Percentiles rank a stretch among this genome's conserved stretches.
phyloP scores from a whole-genome alignment of 2,329 filamentous ascomycete genomes.

The Ceratocystiopsis minuta region DNA sequence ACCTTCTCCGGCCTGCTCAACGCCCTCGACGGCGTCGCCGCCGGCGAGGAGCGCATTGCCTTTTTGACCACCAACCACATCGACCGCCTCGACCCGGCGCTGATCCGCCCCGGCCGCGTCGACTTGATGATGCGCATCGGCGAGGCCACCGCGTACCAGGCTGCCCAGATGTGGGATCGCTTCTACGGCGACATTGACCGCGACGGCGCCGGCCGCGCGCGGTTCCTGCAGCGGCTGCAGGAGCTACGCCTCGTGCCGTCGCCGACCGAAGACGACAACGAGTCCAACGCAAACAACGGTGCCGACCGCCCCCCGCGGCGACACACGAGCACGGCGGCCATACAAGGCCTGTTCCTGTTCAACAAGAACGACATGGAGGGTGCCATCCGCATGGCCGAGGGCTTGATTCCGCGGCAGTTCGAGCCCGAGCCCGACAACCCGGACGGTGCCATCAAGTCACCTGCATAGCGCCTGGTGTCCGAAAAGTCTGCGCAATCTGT shows the following conservation, averaged over 20 bases:
- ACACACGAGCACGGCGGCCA: slow-evolving; percentile 67
- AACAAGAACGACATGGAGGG: slow-evolving; percentile 85
- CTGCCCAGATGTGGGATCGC: slow-evolving; percentile 74
- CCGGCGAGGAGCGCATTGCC: slow-evolving; percentile 80
- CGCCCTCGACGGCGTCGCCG: slow-evolving; percentile 78
- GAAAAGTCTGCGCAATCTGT: neutral
- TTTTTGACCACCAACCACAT: slow-evolving; percentile 93
- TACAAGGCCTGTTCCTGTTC: slow-evolving; percentile 88
- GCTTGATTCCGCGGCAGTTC: slow-evolving; percentile 39
- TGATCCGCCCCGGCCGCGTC: slow-evolving; percentile 80
- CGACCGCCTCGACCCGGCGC: slow-evolving; percentile 69
- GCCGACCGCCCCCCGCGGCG: slow-evolving; percentile 18
- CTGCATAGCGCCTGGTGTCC: slow-evolving; percentile 9
- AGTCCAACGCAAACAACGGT: neutral
- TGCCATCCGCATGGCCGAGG: slow-evolving; percentile 63
- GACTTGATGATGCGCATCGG: slow-evolving; percentile 86
- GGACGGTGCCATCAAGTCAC: slow-evolving; percentile 24
- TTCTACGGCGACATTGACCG: slow-evolving; percentile 76
- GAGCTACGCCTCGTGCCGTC: slow-evolving; percentile 51
- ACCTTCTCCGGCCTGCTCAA: slow-evolving; percentile 87
- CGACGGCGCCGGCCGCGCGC: slow-evolving; percentile 40
- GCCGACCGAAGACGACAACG: slow-evolving; percentile 19
- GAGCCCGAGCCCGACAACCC: slow-evolving; percentile 26
- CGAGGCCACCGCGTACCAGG: slow-evolving; percentile 72
- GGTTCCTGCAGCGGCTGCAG: slow-evolving; percentile 54